Evolutionary conservation across 768 basidiomycete genomes (phyloP), one percentile per base, ranked within the genome.

Genomic region (Leccinum rimulosum): DNA sequence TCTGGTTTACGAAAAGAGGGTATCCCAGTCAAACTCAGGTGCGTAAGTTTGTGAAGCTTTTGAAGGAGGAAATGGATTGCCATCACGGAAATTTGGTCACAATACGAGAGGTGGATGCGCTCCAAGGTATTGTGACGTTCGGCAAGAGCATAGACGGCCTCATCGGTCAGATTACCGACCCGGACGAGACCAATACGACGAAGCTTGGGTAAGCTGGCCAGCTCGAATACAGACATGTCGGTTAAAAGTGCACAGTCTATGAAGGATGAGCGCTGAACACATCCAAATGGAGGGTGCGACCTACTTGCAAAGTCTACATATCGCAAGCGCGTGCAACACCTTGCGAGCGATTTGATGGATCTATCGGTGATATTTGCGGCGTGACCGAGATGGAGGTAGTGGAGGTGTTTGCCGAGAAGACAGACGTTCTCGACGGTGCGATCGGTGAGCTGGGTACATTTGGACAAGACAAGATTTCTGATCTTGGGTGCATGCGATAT

Each of bases 1-100:
- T 95, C 93, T 31, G 82, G 79, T 66, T 89, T 83, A 53, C 88
- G 84, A 78, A 99, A 98, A 6, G 93, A 86, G 9, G 88, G 87
- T 33, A 99, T 90, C n/a, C 95, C 97, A n/a, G 97, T 98, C 61
- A 99, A 75, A 73, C 94, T 96, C 50, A 99, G 81, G 76, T 99
- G 97, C 1, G 93, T 97, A 31, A 99, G 78, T 65, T 91, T 91
- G 68, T 86, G 86, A n/a, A 98, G 81, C 68, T 89, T 88, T 69
- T 90, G 87, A 47, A 99, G 82, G 49, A 99, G 82, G 73, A 89
- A 93, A 68, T 95, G 90, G 52, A 98, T 84, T 17, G 95, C 95
- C 77, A 88, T 83, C 65, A 98, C 91, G 6, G 91, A 86, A 57
- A 99, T 89, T 68, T 95, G 91, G 71, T 97, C 93, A 73, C 97